Conservation (phyloP, 2,329 filamentous ascomycete genomes). For the Fusarium bulbicola region DNA sequence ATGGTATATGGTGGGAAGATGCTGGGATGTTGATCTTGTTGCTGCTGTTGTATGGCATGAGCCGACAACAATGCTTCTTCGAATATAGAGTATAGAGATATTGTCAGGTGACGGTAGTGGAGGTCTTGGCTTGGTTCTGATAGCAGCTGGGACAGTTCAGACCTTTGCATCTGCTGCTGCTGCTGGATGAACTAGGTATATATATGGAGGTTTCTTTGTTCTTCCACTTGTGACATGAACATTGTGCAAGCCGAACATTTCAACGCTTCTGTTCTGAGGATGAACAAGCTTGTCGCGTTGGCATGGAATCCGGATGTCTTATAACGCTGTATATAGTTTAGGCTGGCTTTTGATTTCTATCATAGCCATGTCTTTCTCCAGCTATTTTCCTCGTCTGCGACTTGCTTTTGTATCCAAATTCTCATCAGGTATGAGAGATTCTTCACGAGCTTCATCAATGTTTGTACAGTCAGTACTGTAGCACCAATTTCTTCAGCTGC, state of each 20-base stretch:
- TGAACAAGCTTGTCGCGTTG: background rate
- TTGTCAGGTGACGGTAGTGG: no score
- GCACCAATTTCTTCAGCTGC: no score
- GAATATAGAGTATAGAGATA: background rate
- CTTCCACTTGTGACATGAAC: background rate
- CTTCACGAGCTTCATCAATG: rapidly evolving
- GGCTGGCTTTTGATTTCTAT: background rate
- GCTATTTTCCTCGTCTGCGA: no score
- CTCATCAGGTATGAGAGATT: rapidly evolving
- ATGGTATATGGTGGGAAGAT: background rate
- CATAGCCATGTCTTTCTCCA: no score
- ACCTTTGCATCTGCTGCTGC: background rate
- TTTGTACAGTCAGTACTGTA: background rate
- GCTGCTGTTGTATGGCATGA: background rate
- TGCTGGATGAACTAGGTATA: background rate
- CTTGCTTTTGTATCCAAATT: background rate
- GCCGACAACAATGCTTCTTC: rapidly evolving
- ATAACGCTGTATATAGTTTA: background rate
- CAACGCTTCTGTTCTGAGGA: background rate
- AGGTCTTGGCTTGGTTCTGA: background rate
- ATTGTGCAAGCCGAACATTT: rapidly evolving
- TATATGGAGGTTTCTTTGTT: background rate
- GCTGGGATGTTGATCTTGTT: background rate
- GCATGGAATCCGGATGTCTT: background rate
- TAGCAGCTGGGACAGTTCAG: background rate